Base-by-base conservation (phyloP, 129 eudicot genomes). In the Heracleum sosnowskyi region DNA sequence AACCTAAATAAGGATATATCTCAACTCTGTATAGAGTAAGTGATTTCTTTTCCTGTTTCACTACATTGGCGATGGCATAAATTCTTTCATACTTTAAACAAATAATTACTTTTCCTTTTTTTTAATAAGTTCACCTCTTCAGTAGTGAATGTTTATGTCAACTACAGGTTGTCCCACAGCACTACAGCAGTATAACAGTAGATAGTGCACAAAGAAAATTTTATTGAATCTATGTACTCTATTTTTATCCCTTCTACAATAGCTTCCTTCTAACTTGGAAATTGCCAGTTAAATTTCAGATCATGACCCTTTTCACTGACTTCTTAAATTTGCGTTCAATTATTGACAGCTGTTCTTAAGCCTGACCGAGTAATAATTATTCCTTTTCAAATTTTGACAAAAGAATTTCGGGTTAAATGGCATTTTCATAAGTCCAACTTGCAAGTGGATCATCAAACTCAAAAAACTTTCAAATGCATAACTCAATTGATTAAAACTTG, bases 21-120 rank as follows among this genome's bases (percentile, higher is more conserved):
- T 77, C 90, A 85, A 82, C 88, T 91, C 49, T 88, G 87, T 84
- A 92, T 87, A 69, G 88, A 85, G 98, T 94, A 87, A 85, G 98
- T 89, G 37, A 73, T n/a, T 18, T 34, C 28, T 31, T 41, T 49
- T 75, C 51, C 22, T 77, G 53, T 77, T 74, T 66, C 69, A 81
- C 37, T 64, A 20, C 47, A 45, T 31, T 42, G 64, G 26, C 35
- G 28, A 17, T 74, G 40, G 22, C 36, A 29, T 7, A 76, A n/a
- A n/a, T n/a, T 18, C 22, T 53, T 34, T 64, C 31, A 76, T 71
- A 37, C 44, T 76, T 53, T 5, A 22, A 24, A 2, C 11, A 80
- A 40, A 64, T 74, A 28, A 69, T 66, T 28, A 33, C 24, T 68
- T 33, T 68, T 60, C 33, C 68, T 60, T 17, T 10, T 26, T 7